phyloP scores from a whole-genome alignment of 1,284 basidiomycete species.

The Abortiporus biennis region DNA sequence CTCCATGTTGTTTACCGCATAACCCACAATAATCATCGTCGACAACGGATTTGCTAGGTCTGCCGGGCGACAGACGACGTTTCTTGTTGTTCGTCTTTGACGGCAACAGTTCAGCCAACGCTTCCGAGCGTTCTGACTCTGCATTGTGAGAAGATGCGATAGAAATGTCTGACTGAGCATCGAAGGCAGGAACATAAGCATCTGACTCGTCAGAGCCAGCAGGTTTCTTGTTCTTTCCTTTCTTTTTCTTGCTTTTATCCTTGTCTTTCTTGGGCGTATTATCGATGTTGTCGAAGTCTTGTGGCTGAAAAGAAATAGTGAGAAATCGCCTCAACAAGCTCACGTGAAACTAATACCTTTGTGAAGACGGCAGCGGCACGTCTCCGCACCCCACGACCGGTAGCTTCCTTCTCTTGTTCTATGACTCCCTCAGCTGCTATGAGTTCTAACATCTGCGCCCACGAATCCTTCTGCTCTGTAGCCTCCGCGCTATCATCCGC shows the following conservation, averaged over 20 bases:
- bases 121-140: not conserved
- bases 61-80: too few species aligned
- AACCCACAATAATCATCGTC: constrained; percentile 42
- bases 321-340: constrained; percentile 2
- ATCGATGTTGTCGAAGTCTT: constrained; percentile 19
- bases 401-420: constrained; percentile 42
- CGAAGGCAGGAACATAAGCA: constrained; percentile 25
- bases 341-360: constrained; percentile 33
- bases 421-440: constrained; percentile 50
- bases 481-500: constrained; percentile 38
- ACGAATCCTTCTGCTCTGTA: constrained; percentile 61
- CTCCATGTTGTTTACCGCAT: constrained; percentile 48
- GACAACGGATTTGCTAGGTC: too few species aligned
- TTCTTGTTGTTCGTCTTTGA: not conserved
- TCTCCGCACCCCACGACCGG: constrained; percentile 67
- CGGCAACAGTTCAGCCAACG: too few species aligned
- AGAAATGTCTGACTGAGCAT: constrained; percentile 10
- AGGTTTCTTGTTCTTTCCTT: constrained; percentile 17
- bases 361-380: constrained; percentile 53
- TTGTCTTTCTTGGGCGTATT: constrained; percentile 24
- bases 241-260: constrained; percentile 16
- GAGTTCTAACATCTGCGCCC: constrained; percentile 66
- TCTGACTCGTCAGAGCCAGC: constrained; percentile 31
- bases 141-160: not conserved
- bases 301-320: constrained; percentile 13